Percentiles rank a stretch among this genome's conserved stretches.
phyloP scores from a whole-genome alignment of 257 asterid species.

The Solanum piurae region DNA sequence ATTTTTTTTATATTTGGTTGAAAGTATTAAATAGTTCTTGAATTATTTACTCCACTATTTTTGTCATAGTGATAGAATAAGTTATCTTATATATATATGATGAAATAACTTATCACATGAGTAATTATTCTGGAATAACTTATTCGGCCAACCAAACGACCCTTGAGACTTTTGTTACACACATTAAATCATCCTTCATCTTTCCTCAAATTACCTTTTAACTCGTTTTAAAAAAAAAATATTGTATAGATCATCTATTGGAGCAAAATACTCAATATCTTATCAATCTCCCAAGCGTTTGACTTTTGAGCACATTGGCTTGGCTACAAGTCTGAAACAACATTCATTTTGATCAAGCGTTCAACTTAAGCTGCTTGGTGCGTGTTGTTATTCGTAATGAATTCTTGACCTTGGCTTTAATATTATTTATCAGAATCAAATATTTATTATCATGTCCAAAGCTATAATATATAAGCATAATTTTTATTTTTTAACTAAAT shows the following conservation, averaged over 20 bases:
- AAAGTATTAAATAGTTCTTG: too few relatives aligned
- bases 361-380: neutral
- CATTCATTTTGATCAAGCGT: neutral
- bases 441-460: too few relatives aligned
- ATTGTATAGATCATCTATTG: neutral
- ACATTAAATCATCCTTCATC: neutral
- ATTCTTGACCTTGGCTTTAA: neutral
- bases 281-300: neutral
- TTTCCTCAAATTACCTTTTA: neutral
- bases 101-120: too few relatives aligned
- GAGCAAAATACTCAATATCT: neutral
- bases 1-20: accelerated
- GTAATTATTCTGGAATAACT: too few relatives aligned
- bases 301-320: neutral
- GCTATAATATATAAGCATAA: too few relatives aligned
- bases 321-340: neutral
- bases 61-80: too few relatives aligned
- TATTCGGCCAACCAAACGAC: neutral
- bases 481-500: too few relatives aligned
- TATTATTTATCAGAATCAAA: too few relatives aligned
- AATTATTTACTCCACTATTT: too few relatives aligned
- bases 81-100: too few relatives aligned
- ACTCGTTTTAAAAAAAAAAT: neutral
- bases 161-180: neutral
- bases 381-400: neutral